Conservation (phyloP, 306 rosid species). For the Elaeagnus macrophylla region DNA sequence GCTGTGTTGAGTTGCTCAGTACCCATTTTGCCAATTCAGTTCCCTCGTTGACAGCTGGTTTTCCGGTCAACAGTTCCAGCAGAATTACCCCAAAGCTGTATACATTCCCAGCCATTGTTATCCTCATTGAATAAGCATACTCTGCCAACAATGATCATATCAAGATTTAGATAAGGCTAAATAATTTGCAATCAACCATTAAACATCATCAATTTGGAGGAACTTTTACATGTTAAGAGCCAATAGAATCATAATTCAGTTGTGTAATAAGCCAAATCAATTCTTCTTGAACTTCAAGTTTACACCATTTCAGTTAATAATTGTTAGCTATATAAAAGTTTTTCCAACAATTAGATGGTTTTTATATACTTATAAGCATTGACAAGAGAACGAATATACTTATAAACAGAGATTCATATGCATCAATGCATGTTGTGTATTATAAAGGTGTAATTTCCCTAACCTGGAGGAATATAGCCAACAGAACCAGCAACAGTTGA, state of each 20-base stretch:
- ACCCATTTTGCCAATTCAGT: conserved; percentile 78
- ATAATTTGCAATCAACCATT: background rate
- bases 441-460: conserved; percentile 13
- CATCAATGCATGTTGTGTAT: background rate
- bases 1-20: conserved; percentile 29
- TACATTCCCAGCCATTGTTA: conserved; percentile 65
- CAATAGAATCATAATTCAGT: no score
- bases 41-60: conserved; percentile 68
- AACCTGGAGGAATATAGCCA: conserved; percentile 97
- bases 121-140: conserved; percentile 86
- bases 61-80: conserved; percentile 80
- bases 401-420: background rate
- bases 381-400: background rate
- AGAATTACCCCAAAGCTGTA: conserved; percentile 82
- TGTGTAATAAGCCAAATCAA: no score
- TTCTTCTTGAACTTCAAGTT: no score
- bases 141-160: conserved; percentile 41
- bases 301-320: no score
- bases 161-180: conserved; percentile 4
- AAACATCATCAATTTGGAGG: no score
- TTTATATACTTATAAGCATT: no score
- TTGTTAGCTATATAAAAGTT: no score
- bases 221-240: no score
- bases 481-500: conserved; percentile 86
- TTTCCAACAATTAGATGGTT: no score